A percentile compares a stretch with the other conserved stretches of the same genome.
These are phyloP conservation scores for Termitomyces sp. DNA, from an alignment of 768 basidiomycete species.

Conservation along the genomic window DNA sequence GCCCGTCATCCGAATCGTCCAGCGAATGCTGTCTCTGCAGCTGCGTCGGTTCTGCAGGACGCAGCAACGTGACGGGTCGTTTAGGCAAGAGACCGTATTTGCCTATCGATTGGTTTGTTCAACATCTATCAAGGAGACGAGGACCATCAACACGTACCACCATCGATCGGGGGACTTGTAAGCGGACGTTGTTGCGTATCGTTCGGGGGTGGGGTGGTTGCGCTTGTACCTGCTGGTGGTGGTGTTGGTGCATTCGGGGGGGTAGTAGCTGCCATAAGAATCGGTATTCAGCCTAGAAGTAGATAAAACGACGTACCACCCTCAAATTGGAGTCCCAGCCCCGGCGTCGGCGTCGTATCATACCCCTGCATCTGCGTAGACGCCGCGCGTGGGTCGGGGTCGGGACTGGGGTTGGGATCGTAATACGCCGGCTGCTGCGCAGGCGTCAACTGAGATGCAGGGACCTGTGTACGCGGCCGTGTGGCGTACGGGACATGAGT, in stretches of 20 bases:
- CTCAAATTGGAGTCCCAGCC: neutral
- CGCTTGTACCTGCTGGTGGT: neutral
- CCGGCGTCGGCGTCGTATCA: constrained; percentile 10
- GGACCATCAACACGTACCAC: constrained; percentile 19
- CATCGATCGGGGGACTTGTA: constrained; percentile 28
- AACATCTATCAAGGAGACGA: neutral
- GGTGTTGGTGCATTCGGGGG: neutral
- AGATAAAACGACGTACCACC: neutral
- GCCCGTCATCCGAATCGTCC: constrained; percentile 53
- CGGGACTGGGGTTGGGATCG: constrained; percentile 24
- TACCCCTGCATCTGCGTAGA: constrained; percentile 15
- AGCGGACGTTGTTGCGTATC: constrained; percentile 5
- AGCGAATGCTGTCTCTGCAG: constrained; percentile 21
- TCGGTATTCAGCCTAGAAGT: neutral
- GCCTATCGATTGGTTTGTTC: constrained; percentile 28
- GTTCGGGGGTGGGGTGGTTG: neutral
- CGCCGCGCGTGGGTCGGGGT: constrained; percentile 21
- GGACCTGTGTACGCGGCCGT: constrained; percentile 1
- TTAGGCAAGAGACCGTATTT: constrained; percentile 74
- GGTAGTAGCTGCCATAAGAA: neutral
- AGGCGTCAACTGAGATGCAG: neutral
- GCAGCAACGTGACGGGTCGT: constrained; percentile 63
- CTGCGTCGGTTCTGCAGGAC: constrained; percentile 23
- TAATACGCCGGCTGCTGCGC: constrained; percentile 31
- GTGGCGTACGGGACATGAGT: constrained; percentile 8